Percentiles rank a stretch among this genome's conserved stretches.
These are phyloP conservation scores for Penicillium maclennaniae DNA, from an alignment of 495 filamentous ascomycete genomes.

Conservation along the genomic window DNA sequence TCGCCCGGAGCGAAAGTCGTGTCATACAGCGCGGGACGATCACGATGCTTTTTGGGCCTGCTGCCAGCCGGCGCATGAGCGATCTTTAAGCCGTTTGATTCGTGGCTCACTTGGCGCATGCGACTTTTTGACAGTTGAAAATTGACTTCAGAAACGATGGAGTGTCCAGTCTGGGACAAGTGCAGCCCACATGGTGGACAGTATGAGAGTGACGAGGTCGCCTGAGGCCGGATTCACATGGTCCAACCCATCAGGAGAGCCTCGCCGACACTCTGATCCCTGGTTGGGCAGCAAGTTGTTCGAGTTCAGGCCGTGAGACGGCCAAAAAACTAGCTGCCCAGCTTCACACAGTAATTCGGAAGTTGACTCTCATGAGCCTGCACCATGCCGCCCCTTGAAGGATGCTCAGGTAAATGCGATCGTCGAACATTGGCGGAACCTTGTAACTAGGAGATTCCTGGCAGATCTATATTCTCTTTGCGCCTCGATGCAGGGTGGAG, in stretches of 20 bases:
- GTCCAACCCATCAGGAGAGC: neutral
- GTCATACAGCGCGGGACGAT: constrained; percentile 18
- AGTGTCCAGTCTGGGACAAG: neutral
- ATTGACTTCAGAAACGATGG: too few relatives aligned
- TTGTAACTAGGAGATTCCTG: too few relatives aligned
- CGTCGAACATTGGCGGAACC: too few relatives aligned
- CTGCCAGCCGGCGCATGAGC: constrained; percentile 17
- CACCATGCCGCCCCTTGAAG: too few relatives aligned
- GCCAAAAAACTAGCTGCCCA: neutral
- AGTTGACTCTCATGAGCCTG: neutral
- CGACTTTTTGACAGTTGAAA: neutral
- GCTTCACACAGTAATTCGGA: neutral
- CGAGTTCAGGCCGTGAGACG: neutral
- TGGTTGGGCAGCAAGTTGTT: neutral
- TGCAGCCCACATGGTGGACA: neutral
- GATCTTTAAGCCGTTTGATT: constrained; percentile 7
- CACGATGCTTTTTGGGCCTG: constrained; percentile 18
- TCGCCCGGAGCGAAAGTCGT: constrained; percentile 3
- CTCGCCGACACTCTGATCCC: neutral
- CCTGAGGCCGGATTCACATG: neutral
- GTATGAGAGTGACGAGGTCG: neutral
- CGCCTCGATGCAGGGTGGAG: too few relatives aligned
- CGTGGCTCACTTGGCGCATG: constrained; percentile 4
- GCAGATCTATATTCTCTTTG: too few relatives aligned
- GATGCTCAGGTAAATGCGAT: neutral